Base-by-base conservation (phyloP, 805 yeast species). In the Candida berthetii region DNA sequence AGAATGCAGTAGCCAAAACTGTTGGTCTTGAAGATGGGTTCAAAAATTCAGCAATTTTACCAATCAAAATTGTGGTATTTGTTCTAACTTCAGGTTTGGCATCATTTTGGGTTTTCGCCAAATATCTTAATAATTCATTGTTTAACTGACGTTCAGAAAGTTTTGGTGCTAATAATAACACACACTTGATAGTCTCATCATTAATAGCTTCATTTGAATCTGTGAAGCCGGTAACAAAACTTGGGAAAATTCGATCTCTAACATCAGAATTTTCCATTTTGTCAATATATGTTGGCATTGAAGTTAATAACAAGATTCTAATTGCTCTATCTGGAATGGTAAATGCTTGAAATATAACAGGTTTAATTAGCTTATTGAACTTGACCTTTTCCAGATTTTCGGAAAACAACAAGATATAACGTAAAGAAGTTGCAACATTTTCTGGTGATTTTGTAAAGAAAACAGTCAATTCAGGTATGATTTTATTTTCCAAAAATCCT, bases 1-100 rank as follows among this genome's bases (percentile, higher is more conserved):
- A 76, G 51, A 85, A 83, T 0, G 97, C 98, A 1, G 96, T 88
- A 3, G 88, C 80, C 37, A 93, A 65, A 2, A 93, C 96, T 18
- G 79, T 80, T 9, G 86, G 71, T 43, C 90, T 71, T 24, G 84
- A 68, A 14, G 58, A 61, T 17, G 66, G 53, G 51, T 78, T 79
- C 50, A 88, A 72, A 44, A 68, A 63, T 27, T 69, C 59, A 0
- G 93, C 80, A 36, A 88, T 77, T 41, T 77, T 76, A 33, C 84
- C 78, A 28, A 88, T 71, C 35, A 85, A 71, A 17, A 83, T 69
- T 14, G 87, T 75, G 0, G 95, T 85, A 53, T 83, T 84, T 3
- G 87, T 84, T 50, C 96, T 65, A 25, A 88, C 82, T 10, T 84
- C 83, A 2, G 91, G 82, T 38, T 76, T 78, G 4, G 78, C 78